Evolutionary conservation across 768 basidiomycete species (phyloP).

Genomic region (Lyophyllum atratum): DNA sequence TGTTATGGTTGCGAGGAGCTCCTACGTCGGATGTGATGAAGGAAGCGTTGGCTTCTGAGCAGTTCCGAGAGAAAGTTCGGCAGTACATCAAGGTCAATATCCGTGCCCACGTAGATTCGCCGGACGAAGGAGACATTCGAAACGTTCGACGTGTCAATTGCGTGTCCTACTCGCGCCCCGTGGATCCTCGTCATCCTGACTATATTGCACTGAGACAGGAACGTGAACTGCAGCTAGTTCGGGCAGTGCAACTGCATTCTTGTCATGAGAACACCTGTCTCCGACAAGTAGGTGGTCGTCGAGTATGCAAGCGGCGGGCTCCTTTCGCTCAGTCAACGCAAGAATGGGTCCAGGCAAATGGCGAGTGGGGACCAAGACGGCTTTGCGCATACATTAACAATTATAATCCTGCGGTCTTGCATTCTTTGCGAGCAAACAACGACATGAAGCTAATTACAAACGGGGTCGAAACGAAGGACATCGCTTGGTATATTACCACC

Average conservation of each 20-base stretch:
- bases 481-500: slow-evolving; percentile 37
- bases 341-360: slow-evolving; percentile 25
- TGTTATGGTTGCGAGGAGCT: slow-evolving; percentile 36
- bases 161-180: slow-evolving; percentile 35
- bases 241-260: slow-evolving; percentile 32
- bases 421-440: slow-evolving; percentile 32
- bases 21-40: slow-evolving; percentile 25
- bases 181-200: slow-evolving; percentile 25
- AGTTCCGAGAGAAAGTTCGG: slow-evolving; percentile 27
- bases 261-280: slow-evolving; percentile 29
- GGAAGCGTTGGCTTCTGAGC: slow-evolving; percentile 18
- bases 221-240: slow-evolving; percentile 24
- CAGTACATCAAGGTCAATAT: slow-evolving; percentile 33
- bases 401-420: slow-evolving; percentile 27
- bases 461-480: slow-evolving; percentile 30
- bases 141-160: no score
- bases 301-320: slow-evolving; percentile 34
- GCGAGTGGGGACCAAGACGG: slow-evolving; percentile 27
- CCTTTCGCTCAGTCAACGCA: slow-evolving; percentile 25
- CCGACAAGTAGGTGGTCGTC: neutral
- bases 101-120: slow-evolving; percentile 17
- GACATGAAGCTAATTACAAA: slow-evolving; percentile 40
- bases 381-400: slow-evolving; percentile 23
- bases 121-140: no score
- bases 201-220: slow-evolving; percentile 4